phyloP scores from a whole-genome alignment of 148 eudicot species.

The Rhododendron ovatum region DNA sequence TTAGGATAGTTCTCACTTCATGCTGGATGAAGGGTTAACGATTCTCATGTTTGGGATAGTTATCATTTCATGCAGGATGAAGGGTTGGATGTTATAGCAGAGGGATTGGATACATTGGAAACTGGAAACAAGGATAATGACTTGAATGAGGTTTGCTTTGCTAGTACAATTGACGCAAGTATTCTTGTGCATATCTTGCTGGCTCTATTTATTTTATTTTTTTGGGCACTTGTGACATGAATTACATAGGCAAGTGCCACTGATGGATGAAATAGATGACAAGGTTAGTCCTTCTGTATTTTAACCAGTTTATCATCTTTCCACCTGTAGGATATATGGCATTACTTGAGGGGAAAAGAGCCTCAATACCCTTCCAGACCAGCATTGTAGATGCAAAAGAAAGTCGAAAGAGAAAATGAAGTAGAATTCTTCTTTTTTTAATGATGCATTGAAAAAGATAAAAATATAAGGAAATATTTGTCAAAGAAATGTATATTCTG shows the following conservation, averaged over 20 bases:
- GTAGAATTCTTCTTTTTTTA: not conserved
- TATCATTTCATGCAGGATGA: slow-evolving; percentile 37
- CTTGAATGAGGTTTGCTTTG: slow-evolving; percentile 50
- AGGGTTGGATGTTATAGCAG: slow-evolving; percentile 57
- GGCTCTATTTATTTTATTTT: not conserved
- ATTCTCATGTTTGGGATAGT: not conserved
- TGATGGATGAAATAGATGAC: slow-evolving; percentile 56
- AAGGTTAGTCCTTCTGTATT: slow-evolving; percentile 31
- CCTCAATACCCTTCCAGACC: not conserved
- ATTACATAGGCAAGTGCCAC: slow-evolving; percentile 46
- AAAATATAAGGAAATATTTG: not conserved
- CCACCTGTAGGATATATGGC: not conserved
- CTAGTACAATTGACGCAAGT: not conserved
- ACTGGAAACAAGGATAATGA: slow-evolving; percentile 56
- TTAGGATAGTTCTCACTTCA: no score
- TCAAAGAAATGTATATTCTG: not conserved
- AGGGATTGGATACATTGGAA: slow-evolving; percentile 59
- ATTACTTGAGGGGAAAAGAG: not conserved
- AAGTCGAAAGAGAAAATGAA: not conserved
- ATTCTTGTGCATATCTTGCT: not conserved
- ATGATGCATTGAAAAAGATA: not conserved
- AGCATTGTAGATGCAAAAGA: not conserved
- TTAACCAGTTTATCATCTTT: not conserved
- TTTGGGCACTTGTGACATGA: slow-evolving; percentile 25
- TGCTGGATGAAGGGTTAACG: no score